Evolutionary conservation across 2,329 filamentous ascomycete genomes (phyloP), one percentile per base, ranked within the genome.

Genomic region (Stagonosporopsis chrysanthemi): DNA sequence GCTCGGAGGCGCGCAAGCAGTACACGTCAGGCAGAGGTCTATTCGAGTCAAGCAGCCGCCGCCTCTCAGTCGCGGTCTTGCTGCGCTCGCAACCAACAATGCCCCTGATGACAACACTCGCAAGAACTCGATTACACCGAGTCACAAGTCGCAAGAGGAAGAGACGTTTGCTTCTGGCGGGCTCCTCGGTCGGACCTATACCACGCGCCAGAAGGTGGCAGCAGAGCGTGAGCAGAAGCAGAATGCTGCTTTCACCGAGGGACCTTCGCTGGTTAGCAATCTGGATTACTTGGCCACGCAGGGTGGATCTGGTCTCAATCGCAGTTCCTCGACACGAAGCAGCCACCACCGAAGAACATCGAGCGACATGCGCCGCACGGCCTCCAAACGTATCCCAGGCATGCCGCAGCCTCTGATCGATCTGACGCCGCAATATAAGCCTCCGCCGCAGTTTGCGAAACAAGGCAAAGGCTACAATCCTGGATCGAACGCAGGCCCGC

Each of bases 361-460:
- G 23, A 69, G 73, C 36, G 75, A 78, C 53, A 69, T 82, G 4
- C 74, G 76, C 38, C 78, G 81, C 46, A 78, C 79, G n/a, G 75
- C 73, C n/a, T 84, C 83, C 2, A 75, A 69, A 44, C 73, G 74
- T 6, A 70, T 75, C 23, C 67, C 66, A 29, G 66, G 63, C 8
- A 78, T 74, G 65, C 81, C 81, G 2, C 86, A 86, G 60, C 89
- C 90, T 1, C 80, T 92, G 6, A 77, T 92, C 28, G 89, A 90
- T 67, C 81, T 92, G 38, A 87, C 86, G 0, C 86, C 87, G 0
- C 80, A 81, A 45, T 89, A 88, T 68, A 81, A 83, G 46, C 87
- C 90, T 60, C 82, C 87, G 6, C 88, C 88, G 17, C 81, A 88
- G 72, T 82, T 83, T 68, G 75, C 79, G 50, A 80, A 79, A 43